Evolutionary conservation across 345 rosid genomes (phyloP).

Genomic region (Salix exigua): DNA sequence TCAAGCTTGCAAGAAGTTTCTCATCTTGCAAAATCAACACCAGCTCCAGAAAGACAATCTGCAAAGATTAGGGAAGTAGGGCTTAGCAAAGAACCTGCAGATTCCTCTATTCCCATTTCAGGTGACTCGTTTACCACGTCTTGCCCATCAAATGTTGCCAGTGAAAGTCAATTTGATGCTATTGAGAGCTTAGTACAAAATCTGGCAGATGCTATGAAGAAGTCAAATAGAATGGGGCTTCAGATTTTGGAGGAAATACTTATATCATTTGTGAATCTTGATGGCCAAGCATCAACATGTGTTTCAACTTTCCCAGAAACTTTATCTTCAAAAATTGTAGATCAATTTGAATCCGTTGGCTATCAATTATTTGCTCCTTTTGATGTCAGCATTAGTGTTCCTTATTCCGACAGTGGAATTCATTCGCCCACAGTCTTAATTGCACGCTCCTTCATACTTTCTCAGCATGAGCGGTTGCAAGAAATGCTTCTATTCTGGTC

Average conservation of each 20-base stretch:
- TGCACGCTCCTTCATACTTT: constrained; percentile 33
- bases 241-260: constrained; percentile 39
- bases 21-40: constrained; percentile 8
- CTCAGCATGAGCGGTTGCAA: constrained; percentile 29
- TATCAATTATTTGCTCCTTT: constrained; percentile 38
- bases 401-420: constrained; percentile 27
- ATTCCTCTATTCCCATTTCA: constrained; percentile 16
- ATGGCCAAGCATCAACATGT: constrained; percentile 10
- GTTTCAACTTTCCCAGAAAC: constrained; percentile 19
- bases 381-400: constrained; percentile 5
- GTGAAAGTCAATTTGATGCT: constrained; percentile 16
- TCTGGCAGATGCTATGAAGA: constrained; percentile 16
- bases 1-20: constrained; percentile 20
- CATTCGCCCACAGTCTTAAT: constrained; percentile 37
- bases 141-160: background rate
- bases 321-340: constrained; percentile 28
- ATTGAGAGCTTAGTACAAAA: constrained; percentile 27
- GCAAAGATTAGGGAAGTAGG: constrained; percentile 3
- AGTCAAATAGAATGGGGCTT: constrained; percentile 27
- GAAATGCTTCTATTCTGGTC: constrained; percentile 44
- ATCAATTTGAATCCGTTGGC: constrained; percentile 34
- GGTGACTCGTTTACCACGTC: constrained; percentile 14
- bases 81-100: constrained; percentile 14
- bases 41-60: constrained; percentile 15
- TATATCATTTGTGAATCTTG: constrained; percentile 23